A percentile compares a stretch with the other conserved stretches of the same genome.
Evolutionary conservation across 345 rosid species (phyloP).

Genomic region (Brassica cretica): DNA sequence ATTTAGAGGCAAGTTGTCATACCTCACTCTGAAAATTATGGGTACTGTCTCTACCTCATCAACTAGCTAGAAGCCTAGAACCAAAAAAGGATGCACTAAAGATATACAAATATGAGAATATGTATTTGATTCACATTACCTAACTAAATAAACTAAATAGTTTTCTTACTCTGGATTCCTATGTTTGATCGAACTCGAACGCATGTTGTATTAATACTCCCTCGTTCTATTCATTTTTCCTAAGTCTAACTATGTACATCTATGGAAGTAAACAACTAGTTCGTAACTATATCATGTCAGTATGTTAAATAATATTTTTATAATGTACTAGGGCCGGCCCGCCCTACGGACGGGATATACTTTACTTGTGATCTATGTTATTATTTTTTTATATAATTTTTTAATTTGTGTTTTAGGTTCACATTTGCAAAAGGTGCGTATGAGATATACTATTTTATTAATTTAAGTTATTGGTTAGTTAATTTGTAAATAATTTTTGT

Average conservation of each 20-base stretch:
- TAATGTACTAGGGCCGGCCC: too few relatives aligned
- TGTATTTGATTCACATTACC: neutral
- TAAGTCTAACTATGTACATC: neutral
- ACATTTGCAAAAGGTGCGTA: too few relatives aligned
- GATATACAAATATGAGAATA: neutral
- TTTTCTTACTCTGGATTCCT: neutral
- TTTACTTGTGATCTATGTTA: too few relatives aligned
- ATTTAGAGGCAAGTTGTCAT: neutral
- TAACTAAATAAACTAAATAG: neutral
- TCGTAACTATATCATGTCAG: neutral
- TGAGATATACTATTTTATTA: too few relatives aligned
- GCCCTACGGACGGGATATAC: too few relatives aligned
- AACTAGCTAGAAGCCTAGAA: neutral
- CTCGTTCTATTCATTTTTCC: neutral
- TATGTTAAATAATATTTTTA: neutral
- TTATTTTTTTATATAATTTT: too few relatives aligned
- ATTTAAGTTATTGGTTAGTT: too few relatives aligned
- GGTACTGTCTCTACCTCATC: conserved; percentile 12
- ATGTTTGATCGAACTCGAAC: neutral
- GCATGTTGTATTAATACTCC: neutral
- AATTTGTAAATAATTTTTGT: too few relatives aligned
- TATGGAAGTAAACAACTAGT: neutral
- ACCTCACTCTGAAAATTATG: neutral
- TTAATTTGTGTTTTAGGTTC: too few relatives aligned
- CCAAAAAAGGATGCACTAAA: neutral